A percentile compares a stretch with the other conserved stretches of the same genome.
These are phyloP conservation scores for Groenewaldozyma tartarivorans DNA, from an alignment of 805 yeast species.

Conservation along the genomic window DNA sequence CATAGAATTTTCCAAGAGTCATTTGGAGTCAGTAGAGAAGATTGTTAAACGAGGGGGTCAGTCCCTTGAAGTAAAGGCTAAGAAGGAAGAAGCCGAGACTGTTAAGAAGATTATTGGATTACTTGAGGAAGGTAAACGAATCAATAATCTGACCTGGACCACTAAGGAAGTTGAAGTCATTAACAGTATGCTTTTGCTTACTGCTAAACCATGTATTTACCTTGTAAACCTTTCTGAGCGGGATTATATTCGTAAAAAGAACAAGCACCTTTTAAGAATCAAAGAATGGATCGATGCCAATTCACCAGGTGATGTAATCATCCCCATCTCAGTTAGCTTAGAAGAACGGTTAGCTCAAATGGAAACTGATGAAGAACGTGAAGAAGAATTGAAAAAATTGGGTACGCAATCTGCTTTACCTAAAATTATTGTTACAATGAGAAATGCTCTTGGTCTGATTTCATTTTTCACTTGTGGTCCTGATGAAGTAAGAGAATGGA, in stretches of 20 bases:
- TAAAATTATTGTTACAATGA: constrained; percentile 76
- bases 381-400: constrained; percentile 60
- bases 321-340: constrained; percentile 85
- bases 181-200: constrained; percentile 75
- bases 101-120: constrained; percentile 64
- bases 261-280: constrained; percentile 73
- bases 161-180: constrained; percentile 85
- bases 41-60: constrained; percentile 83
- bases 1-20: constrained; percentile 86
- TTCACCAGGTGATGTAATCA: constrained; percentile 85
- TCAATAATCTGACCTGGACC: constrained; percentile 81
- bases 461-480: constrained; percentile 96
- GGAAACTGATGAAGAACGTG: constrained; percentile 77
- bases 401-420: constrained; percentile 80
- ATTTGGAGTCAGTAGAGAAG: constrained; percentile 67
- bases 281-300: constrained; percentile 82
- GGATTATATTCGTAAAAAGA: constrained; percentile 80
- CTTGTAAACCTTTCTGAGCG: constrained; percentile 82
- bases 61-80: constrained; percentile 49
- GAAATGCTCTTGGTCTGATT: constrained; percentile 74
- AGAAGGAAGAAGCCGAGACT: constrained; percentile 39
- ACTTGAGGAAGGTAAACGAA: constrained; percentile 78
- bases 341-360: constrained; percentile 87
- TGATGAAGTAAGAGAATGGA: constrained; percentile 90
- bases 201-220: constrained; percentile 94